These are phyloP conservation scores for Fusarium sp. DNA, from an alignment of 2,329 filamentous ascomycete species.

Conservation along the genomic window DNA sequence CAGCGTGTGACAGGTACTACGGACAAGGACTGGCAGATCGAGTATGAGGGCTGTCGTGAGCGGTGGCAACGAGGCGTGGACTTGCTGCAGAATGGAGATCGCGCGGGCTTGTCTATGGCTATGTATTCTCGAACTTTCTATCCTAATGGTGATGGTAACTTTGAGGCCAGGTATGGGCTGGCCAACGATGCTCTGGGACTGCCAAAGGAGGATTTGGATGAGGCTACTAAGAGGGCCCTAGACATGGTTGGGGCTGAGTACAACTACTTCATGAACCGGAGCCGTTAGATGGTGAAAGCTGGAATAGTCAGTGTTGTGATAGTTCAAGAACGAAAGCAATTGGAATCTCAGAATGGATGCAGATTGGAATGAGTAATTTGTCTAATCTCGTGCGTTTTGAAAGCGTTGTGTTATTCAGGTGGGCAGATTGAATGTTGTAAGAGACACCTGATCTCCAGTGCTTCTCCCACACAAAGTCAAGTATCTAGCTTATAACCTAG, in stretches of 20 bases:
- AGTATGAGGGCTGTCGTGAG: conserved; percentile 60
- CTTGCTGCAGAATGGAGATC: conserved; percentile 58
- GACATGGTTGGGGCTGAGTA: conserved; percentile 53
- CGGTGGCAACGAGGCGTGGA: conserved; percentile 65
- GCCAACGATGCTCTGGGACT: conserved; percentile 70
- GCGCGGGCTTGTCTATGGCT: conserved; percentile 60
- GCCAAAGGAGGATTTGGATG: conserved; percentile 71
- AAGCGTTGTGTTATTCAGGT: too few species aligned
- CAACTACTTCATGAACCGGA: conserved; percentile 43
- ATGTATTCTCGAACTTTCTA: conserved; percentile 72
- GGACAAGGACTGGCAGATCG: conserved; percentile 67
- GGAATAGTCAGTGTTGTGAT: fast-evolving
- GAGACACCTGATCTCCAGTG: too few species aligned
- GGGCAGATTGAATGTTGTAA: too few species aligned
- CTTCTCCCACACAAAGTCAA: too few species aligned
- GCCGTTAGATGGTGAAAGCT: not conserved
- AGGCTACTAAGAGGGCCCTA: conserved; percentile 65
- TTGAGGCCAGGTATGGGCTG: conserved; percentile 55
- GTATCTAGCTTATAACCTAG: too few species aligned
- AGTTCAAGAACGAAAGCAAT: too few species aligned
- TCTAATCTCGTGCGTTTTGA: too few species aligned
- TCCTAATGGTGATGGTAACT: conserved; percentile 58
- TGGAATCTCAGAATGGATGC: too few species aligned
- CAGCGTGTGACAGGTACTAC: conserved; percentile 71
- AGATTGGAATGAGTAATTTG: too few species aligned